Conservation (phyloP, 2,329 filamentous ascomycete genomes). For the Phialemoniopsis sp. region DNA sequence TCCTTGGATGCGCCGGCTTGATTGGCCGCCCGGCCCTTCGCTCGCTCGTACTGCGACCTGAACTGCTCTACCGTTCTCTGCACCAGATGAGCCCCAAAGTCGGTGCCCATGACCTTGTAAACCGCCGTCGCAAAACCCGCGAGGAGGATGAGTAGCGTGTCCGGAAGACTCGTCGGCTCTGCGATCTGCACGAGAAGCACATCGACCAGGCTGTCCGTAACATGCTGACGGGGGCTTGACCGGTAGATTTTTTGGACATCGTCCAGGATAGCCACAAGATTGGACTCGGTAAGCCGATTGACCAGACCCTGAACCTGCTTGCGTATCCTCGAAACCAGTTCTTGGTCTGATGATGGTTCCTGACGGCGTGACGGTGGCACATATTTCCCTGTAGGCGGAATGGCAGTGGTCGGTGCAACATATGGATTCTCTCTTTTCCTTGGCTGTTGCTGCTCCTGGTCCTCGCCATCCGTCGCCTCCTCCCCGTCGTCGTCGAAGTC, state of each 20-base stretch:
- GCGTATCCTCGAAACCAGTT: constrained; percentile 64
- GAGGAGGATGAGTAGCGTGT: constrained; percentile 86
- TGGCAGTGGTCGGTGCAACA: constrained; percentile 59
- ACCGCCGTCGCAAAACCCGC: constrained; percentile 85
- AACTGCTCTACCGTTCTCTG: constrained; percentile 76
- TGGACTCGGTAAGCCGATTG: constrained; percentile 90
- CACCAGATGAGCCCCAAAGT: constrained; percentile 84
- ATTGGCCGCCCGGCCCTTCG: constrained; percentile 24
- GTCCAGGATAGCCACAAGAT: constrained; percentile 76
- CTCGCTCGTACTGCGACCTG: constrained; percentile 55
- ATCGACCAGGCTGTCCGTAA: constrained; percentile 76
- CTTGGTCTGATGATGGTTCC: constrained; percentile 57
- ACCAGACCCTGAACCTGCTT: constrained; percentile 83
- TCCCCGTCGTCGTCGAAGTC: constrained; percentile 12
- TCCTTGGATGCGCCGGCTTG: constrained; percentile 44
- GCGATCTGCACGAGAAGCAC: constrained; percentile 75
- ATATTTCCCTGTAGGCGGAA: constrained; percentile 72
- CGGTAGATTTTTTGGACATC: constrained; percentile 83
- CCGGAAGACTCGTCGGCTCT: constrained; percentile 72
- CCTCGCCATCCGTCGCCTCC: constrained; percentile 19
- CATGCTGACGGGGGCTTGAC: constrained; percentile 79
- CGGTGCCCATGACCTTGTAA: constrained; percentile 82
- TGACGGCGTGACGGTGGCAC: constrained; percentile 80
- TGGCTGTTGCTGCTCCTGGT: constrained; percentile 20
- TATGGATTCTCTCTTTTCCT: constrained; percentile 75